Base-by-base conservation (phyloP, 1,139 yeast genomes). In the Debaryomycetaceae sp. region DNA sequence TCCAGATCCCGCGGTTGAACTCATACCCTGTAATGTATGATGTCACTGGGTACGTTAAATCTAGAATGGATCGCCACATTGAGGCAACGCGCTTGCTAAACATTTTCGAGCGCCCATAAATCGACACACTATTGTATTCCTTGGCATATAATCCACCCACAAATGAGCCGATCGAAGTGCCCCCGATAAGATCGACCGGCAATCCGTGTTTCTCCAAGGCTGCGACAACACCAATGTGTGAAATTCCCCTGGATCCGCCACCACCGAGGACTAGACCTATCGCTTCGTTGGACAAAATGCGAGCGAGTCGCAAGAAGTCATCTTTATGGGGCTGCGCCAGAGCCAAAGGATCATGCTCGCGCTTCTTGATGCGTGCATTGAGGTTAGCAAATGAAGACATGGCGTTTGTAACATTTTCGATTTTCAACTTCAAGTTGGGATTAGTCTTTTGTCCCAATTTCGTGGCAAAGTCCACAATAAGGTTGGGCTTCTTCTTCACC, bases 11-110 rank as follows among this genome's bases (percentile, higher is more conserved):
- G 41, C 97, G 67, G 51, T 90, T 90, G 53, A 90, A 90, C 51
- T 86, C 97, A 53, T 90, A 95, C 1, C 98, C 98, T 0, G 98
- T 90, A 10, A 93, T 81, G 48, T 90, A 90, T 0, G 97, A 81
- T 0, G 95, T 86, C 0, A 85, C 78, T 0, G 98, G 98, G 48
- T 87, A 81, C 0, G 98, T 90, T 40, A 90, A 55, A 48, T 90
- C 98, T 23, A 82, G 56, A 2, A 77, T 40, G 49, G 81, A 74
- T 40, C 97, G 63, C 98, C 98, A 90, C 5, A 81, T 37, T 3
- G 95, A 81, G 0, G 92, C 74, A 36, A 90, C 64, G 42, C 97
- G 65, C 16, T 77, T 77, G 2, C 95, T 71, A 55, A 90, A 90
- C 45, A 77, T 78, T 55, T 90, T 90, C 3, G 92, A 78, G 33